These are phyloP conservation scores for Ophiorrhiza pumila DNA, from an alignment of 257 asterid species.

Conservation along the genomic window DNA sequence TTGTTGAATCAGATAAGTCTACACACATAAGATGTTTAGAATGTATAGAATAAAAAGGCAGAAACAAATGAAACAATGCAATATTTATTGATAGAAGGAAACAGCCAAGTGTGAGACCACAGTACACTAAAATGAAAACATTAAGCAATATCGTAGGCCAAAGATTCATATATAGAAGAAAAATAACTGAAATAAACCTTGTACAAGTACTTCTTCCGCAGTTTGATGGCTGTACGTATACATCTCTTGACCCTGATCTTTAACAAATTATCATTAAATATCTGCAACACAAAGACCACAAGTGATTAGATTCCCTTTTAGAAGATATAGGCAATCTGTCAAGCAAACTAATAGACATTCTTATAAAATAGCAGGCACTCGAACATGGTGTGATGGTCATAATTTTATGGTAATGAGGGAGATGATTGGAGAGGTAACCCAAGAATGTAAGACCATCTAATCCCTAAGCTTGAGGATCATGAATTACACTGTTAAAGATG, in stretches of 20 bases:
- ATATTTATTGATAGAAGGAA: neutral
- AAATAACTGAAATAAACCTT: constrained; percentile 49
- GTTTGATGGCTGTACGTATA: constrained; percentile 78
- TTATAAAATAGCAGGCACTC: neutral
- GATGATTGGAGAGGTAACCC: neutral
- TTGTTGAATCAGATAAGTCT: neutral
- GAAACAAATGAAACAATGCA: neutral
- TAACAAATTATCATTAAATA: constrained; percentile 76
- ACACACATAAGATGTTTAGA: neutral
- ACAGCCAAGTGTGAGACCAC: neutral
- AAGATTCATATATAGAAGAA: constrained; percentile 16
- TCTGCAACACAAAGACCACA: constrained; percentile 47
- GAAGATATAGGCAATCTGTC: neutral
- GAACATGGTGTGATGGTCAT: neutral
- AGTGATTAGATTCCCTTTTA: neutral
- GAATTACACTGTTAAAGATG: neutral
- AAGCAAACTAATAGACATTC: neutral
- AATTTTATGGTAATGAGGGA: neutral
- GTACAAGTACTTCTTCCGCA: constrained; percentile 83
- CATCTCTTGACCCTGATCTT: constrained; percentile 90
- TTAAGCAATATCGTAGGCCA: neutral
- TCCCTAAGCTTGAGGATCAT: neutral
- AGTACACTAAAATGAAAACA: neutral
- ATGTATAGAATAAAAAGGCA: neutral
- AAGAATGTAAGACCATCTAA: neutral